phyloP scores from a whole-genome alignment of 495 filamentous ascomycete species.

The Oidiodendron maius region DNA sequence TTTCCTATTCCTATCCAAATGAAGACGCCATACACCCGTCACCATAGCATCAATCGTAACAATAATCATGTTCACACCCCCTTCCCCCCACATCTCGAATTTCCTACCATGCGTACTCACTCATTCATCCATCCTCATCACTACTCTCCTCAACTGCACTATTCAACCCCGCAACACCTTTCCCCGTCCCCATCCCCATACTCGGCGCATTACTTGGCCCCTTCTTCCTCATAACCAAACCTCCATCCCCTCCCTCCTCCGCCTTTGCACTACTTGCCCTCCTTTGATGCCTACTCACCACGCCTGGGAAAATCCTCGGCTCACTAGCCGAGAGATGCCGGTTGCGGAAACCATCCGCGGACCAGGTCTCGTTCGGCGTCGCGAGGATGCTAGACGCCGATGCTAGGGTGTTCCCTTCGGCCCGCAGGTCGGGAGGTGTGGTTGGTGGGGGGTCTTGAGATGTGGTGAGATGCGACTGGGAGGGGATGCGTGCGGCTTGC shows the following conservation, averaged over 20 bases:
- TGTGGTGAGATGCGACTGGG: conserved; percentile 12
- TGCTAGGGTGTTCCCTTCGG: conserved; percentile 16
- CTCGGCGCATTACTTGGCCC: too few species aligned
- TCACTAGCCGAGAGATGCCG: conserved; percentile 48
- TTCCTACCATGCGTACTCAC: too few species aligned
- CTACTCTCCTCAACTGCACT: too few species aligned
- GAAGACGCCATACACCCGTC: not conserved
- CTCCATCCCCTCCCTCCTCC: too few species aligned
- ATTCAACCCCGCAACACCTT: too few species aligned
- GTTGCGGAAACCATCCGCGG: conserved; percentile 21
- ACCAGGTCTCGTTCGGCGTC: conserved; percentile 18
- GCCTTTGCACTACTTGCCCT: too few species aligned
- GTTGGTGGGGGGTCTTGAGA: conserved; percentile 13
- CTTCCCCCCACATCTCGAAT: too few species aligned
- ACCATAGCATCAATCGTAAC: not conserved
- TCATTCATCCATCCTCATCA: too few species aligned
- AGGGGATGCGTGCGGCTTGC: conserved; percentile 21
- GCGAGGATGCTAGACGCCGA: conserved; percentile 14
- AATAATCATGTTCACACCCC: not conserved
- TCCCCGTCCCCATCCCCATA: too few species aligned
- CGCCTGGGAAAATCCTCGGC: conserved; percentile 66
- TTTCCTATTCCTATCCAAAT: not conserved
- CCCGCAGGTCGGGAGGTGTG: conserved; percentile 13
- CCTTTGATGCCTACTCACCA: conserved; percentile 54
- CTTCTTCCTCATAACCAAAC: too few species aligned